Conservation (phyloP, 2,329 filamentous ascomycete species). For the Sphaceloma murrayae region DNA sequence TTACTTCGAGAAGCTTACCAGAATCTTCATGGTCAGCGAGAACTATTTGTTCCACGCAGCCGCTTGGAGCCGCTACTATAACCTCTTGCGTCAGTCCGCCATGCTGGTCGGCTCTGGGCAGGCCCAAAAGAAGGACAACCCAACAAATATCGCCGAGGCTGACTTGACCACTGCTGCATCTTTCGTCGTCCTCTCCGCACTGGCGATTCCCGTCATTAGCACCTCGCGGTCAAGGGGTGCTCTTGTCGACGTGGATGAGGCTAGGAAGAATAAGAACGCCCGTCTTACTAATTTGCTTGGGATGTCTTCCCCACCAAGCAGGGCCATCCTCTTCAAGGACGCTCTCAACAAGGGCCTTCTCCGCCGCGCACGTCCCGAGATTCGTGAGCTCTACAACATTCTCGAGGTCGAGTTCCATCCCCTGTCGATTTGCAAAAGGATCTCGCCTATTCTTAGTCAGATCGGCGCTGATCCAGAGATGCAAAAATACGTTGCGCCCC, state of each 20-base stretch:
- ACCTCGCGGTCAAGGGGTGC: conserved; percentile 91
- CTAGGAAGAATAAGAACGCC: conserved; percentile 97
- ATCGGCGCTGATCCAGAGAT: conserved; percentile 92
- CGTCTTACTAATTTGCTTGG: conserved; percentile 91
- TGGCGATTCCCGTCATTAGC: conserved; percentile 99
- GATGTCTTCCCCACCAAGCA: conserved; percentile 82
- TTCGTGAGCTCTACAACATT: conserved; percentile 95
- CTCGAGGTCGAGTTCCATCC: conserved; percentile 98
- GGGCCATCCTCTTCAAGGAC: conserved; percentile 88
- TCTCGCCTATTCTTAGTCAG: conserved; percentile 87
- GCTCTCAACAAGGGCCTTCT: conserved; percentile 89
- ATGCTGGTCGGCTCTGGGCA: conserved; percentile 73
- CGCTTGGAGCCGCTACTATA: conserved; percentile 96
- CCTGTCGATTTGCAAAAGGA: conserved; percentile 97
- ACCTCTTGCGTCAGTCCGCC: conserved; percentile 83
- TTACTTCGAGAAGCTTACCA: conserved; percentile 98
- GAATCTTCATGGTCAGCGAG: conserved; percentile 97
- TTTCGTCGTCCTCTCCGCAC: conserved; percentile 86
- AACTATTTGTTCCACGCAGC: conserved; percentile 99
- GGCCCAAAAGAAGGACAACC: conserved; percentile 89
- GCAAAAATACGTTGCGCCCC: conserved; percentile 89
- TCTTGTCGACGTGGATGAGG: conserved; percentile 92
- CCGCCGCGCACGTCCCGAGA: conserved; percentile 86
- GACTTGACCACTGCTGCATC: conserved; percentile 92
- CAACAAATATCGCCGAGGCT: conserved; percentile 66